These are phyloP conservation scores for Fraxinus dipetala DNA, from an alignment of 305 asterid species.

Conservation along the genomic window DNA sequence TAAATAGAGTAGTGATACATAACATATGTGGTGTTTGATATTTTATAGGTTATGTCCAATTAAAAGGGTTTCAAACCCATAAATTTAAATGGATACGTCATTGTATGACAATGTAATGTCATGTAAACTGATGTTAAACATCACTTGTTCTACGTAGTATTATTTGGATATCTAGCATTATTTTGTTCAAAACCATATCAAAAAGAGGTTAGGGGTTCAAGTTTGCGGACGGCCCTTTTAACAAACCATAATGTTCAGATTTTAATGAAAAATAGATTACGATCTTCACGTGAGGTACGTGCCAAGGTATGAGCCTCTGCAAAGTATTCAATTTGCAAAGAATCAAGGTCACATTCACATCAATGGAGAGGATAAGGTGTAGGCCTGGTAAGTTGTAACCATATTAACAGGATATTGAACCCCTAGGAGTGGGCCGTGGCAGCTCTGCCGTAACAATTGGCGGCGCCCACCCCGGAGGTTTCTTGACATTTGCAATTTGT, in stretches of 20 bases:
- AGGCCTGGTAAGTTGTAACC: neutral
- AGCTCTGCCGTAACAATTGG: neutral
- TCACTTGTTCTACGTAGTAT: neutral
- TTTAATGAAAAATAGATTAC: neutral
- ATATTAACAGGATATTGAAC: neutral
- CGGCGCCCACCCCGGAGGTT: neutral
- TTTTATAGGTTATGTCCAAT: neutral
- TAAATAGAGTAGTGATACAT: too few relatives aligned
- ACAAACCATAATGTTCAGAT: neutral
- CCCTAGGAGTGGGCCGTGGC: neutral
- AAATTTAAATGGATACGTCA: too few relatives aligned
- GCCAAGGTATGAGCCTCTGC: neutral
- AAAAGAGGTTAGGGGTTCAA: neutral
- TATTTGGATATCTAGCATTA: too few relatives aligned
- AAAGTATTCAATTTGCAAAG: neutral
- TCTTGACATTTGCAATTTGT: neutral
- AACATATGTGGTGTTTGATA: neutral
- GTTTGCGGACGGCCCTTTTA: neutral
- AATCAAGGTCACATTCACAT: neutral
- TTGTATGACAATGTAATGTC: too few relatives aligned
- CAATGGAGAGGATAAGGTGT: neutral
- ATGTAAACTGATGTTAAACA: too few relatives aligned
- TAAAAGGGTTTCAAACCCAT: neutral
- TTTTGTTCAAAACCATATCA: neutral
- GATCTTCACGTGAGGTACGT: neutral